Evolutionary conservation across 176 grass and related monocot genomes (phyloP).

Genomic region (Rhipidocladum racemiflorum): DNA sequence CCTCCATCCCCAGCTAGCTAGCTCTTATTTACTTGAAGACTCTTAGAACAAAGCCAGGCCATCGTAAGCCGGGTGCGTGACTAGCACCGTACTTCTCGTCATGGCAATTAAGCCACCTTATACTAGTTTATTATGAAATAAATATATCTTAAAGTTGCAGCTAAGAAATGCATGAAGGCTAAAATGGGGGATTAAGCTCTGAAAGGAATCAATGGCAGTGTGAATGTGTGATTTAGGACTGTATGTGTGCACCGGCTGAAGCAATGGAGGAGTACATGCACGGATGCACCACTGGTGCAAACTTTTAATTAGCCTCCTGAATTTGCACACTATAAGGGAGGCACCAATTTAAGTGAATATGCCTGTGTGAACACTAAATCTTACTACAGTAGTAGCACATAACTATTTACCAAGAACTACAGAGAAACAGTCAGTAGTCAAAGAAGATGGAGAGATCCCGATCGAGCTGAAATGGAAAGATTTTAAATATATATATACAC

Average conservation of each 20-base stretch:
- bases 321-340: slow-evolving; percentile 37
- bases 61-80: slow-evolving; percentile 5
- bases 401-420: slow-evolving; percentile 13
- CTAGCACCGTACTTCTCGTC: background rate
- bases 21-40: slow-evolving; percentile 30
- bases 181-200: background rate
- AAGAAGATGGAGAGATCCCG: background rate
- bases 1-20: background rate
- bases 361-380: slow-evolving; percentile 9
- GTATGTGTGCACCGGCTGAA: background rate
- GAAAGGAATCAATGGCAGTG: background rate
- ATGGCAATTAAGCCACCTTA: background rate
- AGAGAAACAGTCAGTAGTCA: slow-evolving; percentile 13
- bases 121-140: background rate
- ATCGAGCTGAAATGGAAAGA: slow-evolving; percentile 19
- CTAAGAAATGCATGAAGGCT: background rate
- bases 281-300: slow-evolving; percentile 36
- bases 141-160: background rate
- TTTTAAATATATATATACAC: background rate
- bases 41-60: background rate
- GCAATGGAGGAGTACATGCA: slow-evolving; percentile 13
- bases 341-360: slow-evolving; percentile 29
- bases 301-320: slow-evolving; percentile 42
- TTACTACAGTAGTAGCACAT: background rate
- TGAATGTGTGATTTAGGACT: background rate